These are phyloP conservation scores for Chrysoporthe puriensis DNA, from an alignment of 2,329 filamentous ascomycete species.

Conservation along the genomic window DNA sequence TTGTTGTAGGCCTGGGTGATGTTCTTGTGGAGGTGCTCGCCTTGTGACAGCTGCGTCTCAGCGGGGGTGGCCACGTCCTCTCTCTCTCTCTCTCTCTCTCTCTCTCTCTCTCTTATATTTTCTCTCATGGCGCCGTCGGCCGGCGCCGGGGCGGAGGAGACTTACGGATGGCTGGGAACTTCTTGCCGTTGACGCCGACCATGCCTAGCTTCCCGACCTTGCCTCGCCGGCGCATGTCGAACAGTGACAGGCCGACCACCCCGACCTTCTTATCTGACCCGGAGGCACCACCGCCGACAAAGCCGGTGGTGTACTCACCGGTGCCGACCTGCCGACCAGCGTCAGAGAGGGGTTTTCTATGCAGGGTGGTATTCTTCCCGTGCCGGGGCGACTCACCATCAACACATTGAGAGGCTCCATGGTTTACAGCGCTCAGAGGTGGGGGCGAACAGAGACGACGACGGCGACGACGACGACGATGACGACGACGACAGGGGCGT, in stretches of 20 bases:
- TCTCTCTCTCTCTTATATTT: neutral
- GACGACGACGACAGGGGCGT: too few relatives aligned
- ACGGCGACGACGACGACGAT: too few relatives aligned
- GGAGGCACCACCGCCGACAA: conserved; percentile 81
- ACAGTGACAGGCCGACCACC: conserved; percentile 86
- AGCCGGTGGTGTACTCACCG: conserved; percentile 96
- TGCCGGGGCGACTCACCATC: conserved; percentile 57
- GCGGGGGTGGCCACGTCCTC: neutral
- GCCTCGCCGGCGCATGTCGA: conserved; percentile 84
- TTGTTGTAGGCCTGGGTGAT: conserved; percentile 87
- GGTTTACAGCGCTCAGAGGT: conserved; percentile 22
- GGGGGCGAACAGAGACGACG: neutral
- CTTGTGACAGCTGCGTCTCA: conserved; percentile 66
- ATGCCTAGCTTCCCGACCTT: conserved; percentile 87
- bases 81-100: neutral
- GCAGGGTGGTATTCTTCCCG: neutral
- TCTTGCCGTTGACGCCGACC: conserved; percentile 86
- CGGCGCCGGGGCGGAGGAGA: conserved; percentile 28
- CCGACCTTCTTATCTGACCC: conserved; percentile 95
- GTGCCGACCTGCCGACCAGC: conserved; percentile 70
- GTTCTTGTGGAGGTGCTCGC: conserved; percentile 83
- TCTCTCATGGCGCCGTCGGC: neutral
- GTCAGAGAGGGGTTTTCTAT: conserved; percentile 26
- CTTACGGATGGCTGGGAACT: conserved; percentile 89
- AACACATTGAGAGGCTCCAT: conserved; percentile 69